Evolutionary conservation across 2,329 filamentous ascomycete genomes (phyloP).

Genomic region (Penicillium sp.): DNA sequence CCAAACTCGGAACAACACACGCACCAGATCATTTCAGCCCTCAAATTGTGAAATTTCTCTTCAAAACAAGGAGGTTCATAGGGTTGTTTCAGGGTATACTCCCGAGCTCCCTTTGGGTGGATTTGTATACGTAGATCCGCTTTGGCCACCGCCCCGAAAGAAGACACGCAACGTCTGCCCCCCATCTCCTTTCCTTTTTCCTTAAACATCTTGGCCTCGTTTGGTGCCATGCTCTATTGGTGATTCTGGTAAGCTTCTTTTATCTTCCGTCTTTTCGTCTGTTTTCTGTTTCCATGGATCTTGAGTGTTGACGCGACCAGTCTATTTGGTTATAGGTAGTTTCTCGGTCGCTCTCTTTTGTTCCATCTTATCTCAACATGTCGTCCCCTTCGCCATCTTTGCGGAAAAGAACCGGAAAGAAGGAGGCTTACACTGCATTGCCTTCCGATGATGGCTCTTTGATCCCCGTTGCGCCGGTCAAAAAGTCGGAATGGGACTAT

Average conservation of each 20-base stretch:
- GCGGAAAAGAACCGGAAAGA: conserved; percentile 46
- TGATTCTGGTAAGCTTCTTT: conserved; percentile 22
- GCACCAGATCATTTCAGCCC: neutral
- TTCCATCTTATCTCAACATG: conserved; percentile 31
- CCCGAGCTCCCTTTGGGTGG: neutral
- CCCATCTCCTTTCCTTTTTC: conserved; percentile 14
- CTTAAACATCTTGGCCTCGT: conserved; percentile 14
- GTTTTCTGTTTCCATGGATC: neutral
- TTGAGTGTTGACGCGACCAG: conserved; percentile 12
- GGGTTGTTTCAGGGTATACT: conserved; percentile 2
- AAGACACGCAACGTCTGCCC: conserved; percentile 24
- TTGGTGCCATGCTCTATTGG: conserved; percentile 27
- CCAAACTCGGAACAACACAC: too few species aligned
- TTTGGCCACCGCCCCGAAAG: conserved; percentile 24
- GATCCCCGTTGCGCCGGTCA: conserved; percentile 23
- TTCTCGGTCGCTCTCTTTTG: conserved; percentile 30
- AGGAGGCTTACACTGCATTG: conserved; percentile 29
- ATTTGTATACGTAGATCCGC: conserved; percentile 12
- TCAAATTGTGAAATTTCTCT: neutral
- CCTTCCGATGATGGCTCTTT: conserved; percentile 26
- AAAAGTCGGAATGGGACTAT: conserved; percentile 75
- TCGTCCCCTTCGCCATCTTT: conserved; percentile 40
- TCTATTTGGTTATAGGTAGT: conserved; percentile 32
- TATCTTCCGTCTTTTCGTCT: neutral
- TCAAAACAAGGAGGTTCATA: conserved; percentile 1